phyloP scores from a whole-genome alignment of 768 basidiomycete genomes.

The Psilocybe cubensis region DNA sequence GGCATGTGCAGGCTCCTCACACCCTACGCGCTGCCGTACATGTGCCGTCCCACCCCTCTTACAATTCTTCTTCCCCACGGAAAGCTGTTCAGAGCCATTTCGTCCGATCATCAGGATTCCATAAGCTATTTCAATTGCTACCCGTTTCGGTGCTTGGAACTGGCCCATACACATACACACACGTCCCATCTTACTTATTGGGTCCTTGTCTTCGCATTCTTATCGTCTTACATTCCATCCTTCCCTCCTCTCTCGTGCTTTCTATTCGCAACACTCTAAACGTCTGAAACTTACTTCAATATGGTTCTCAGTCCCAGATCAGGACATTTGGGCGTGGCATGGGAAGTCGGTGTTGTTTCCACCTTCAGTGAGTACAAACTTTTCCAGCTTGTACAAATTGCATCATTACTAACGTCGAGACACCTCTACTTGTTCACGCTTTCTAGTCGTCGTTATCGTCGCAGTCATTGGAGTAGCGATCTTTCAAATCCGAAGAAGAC shows the following conservation, averaged over 20 bases:
- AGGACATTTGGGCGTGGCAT: constrained; percentile 36
- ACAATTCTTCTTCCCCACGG: too few species aligned
- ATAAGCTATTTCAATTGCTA: not conserved
- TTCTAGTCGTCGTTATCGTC: constrained; percentile 28
- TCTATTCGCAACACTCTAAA: not conserved
- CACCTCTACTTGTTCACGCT: not conserved
- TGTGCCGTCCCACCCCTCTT: too few species aligned
- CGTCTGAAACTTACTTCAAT: not conserved
- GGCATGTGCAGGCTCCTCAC: not conserved
- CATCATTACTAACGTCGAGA: not conserved
- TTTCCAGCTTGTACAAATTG: not conserved
- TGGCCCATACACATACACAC: not conserved
- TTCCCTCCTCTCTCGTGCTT: not conserved
- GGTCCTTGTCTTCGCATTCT: not conserved
- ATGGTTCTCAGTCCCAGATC: constrained; percentile 28
- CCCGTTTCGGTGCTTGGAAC: not conserved
- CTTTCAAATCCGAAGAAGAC: constrained; percentile 31
- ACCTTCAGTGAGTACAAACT: constrained; percentile 32
- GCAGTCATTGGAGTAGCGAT: constrained; percentile 26
- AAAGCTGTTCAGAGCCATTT: not conserved
- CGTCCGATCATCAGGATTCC: not conserved
- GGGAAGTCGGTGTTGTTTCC: constrained; percentile 40
- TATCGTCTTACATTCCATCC: not conserved
- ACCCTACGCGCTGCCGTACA: not conserved
- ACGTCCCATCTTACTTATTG: not conserved